Percentiles rank a stretch among this genome's conserved stretches.
These are phyloP conservation scores for Peronospora destructor DNA, from an alignment of 352 stramenopile species.

Conservation along the genomic window DNA sequence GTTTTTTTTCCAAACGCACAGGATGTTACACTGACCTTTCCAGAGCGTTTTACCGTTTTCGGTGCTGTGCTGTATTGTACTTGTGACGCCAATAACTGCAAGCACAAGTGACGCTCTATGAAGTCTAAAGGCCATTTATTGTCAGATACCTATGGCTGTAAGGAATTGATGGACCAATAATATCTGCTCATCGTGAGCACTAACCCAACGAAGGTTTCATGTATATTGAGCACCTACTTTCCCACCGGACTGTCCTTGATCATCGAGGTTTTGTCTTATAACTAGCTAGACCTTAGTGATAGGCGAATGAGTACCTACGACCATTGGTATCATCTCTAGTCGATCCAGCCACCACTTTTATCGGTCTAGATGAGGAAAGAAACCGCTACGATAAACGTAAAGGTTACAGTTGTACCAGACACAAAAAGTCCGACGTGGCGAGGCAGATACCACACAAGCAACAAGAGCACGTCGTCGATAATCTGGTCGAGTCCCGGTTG, in stretches of 20 bases:
- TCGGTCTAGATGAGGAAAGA: too few species aligned
- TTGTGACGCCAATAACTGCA: background rate
- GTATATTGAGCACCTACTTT: background rate
- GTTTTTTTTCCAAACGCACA: constrained; percentile 6
- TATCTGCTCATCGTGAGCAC: background rate
- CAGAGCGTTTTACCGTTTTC: constrained; percentile 7
- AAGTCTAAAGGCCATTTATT: background rate
- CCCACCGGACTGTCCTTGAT: constrained; percentile 3
- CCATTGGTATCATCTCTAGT: too few species aligned
- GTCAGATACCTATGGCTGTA: background rate
- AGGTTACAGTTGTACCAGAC: too few species aligned
- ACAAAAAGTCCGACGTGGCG: too few species aligned
- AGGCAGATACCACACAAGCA: too few species aligned
- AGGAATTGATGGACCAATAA: background rate
- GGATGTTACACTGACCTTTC: constrained; percentile 10
- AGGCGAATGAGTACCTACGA: constrained; percentile 15
- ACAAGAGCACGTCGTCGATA: too few species aligned
- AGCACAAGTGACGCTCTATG: background rate
- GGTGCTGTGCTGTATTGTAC: background rate
- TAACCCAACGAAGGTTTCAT: background rate
- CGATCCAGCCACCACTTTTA: constrained; percentile 19
- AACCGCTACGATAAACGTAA: too few species aligned
- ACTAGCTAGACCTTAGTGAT: constrained; percentile 23
- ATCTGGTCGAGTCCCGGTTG: too few species aligned
- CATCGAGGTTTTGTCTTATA: background rate